Conservation (phyloP, 495 filamentous ascomycete species). For the Penicillium cosmopolitanum region DNA sequence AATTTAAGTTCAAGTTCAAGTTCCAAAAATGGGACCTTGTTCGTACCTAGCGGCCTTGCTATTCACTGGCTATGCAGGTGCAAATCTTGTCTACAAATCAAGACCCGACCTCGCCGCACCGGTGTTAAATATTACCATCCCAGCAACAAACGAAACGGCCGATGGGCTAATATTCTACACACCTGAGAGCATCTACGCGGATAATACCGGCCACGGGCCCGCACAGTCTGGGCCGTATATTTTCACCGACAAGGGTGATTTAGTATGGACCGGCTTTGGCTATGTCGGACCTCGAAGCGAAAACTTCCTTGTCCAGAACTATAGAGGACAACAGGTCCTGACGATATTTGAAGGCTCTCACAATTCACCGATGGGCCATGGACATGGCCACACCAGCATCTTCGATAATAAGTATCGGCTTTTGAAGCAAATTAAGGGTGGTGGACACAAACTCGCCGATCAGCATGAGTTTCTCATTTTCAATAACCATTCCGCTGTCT, state of each 20-base stretch:
- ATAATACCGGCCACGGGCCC: conserved; percentile 46
- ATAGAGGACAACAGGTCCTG: conserved; percentile 47
- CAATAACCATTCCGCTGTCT: conserved; percentile 31
- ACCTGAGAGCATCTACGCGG: conserved; percentile 48
- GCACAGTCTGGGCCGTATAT: conserved; percentile 53
- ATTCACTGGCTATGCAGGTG: conserved; percentile 11
- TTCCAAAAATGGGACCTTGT: background rate
- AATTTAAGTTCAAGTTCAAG: background rate
- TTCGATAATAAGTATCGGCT: conserved; percentile 50
- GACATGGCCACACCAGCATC: conserved; percentile 46
- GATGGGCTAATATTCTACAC: conserved; percentile 52
- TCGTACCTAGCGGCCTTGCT: background rate
- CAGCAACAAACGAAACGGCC: conserved; percentile 42
- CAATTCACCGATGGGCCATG: conserved; percentile 50
- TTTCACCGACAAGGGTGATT: conserved; percentile 48
- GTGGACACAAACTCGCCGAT: conserved; percentile 46
- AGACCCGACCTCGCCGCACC: conserved; percentile 51
- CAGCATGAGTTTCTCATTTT: conserved; percentile 52
- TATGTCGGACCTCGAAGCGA: conserved; percentile 49
- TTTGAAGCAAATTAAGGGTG: conserved; percentile 42
- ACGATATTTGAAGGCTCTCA: conserved; percentile 53
- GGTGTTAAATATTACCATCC: conserved; percentile 54
- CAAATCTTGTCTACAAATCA: conserved; percentile 36
- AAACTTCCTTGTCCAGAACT: conserved; percentile 36
- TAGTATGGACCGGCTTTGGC: conserved; percentile 53